phyloP scores from a whole-genome alignment of 805 yeast species.

The Saturnispora besseyi region DNA sequence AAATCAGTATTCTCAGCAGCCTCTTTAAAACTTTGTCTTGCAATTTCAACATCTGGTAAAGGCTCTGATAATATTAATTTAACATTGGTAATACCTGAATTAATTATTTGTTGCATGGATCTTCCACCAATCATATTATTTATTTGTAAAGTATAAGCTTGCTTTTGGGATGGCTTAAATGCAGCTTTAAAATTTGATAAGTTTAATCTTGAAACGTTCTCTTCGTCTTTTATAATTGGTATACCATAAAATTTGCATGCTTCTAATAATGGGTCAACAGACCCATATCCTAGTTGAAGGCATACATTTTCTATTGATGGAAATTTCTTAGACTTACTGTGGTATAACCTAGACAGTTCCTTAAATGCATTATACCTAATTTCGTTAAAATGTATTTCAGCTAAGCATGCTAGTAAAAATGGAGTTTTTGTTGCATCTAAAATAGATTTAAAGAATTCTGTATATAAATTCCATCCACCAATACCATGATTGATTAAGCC shows the following conservation, averaged over 20 bases:
- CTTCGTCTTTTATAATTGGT: constrained; percentile 30
- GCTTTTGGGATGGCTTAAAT: constrained; percentile 30
- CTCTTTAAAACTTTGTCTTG: constrained; percentile 17
- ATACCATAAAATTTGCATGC: constrained; percentile 63
- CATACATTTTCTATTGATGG: constrained; percentile 36
- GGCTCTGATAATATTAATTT: constrained; percentile 13
- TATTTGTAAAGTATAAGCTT: constrained; percentile 36
- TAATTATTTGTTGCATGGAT: constrained; percentile 30
- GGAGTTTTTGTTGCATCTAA: constrained; percentile 44
- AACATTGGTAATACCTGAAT: constrained; percentile 27
- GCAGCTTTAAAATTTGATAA: constrained; percentile 33
- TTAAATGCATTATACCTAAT: constrained; percentile 65
- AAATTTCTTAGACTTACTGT: constrained; percentile 62
- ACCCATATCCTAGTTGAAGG: constrained; percentile 57
- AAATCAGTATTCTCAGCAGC: constrained; percentile 11
- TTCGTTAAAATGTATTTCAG: constrained; percentile 76
- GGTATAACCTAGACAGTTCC: constrained; percentile 56
- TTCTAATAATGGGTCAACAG: constrained; percentile 38
- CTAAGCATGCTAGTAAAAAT: constrained; percentile 57
- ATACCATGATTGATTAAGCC: constrained; percentile 55
- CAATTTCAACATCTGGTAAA: constrained; percentile 16
- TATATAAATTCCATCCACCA: constrained; percentile 53
- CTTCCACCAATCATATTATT: constrained; percentile 30
- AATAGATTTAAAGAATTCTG: constrained; percentile 50
- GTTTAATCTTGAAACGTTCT: constrained; percentile 28